These are phyloP conservation scores for Rutidosis leptorrhynchoides DNA, from an alignment of 129 eudicot genomes.

Conservation along the genomic window DNA sequence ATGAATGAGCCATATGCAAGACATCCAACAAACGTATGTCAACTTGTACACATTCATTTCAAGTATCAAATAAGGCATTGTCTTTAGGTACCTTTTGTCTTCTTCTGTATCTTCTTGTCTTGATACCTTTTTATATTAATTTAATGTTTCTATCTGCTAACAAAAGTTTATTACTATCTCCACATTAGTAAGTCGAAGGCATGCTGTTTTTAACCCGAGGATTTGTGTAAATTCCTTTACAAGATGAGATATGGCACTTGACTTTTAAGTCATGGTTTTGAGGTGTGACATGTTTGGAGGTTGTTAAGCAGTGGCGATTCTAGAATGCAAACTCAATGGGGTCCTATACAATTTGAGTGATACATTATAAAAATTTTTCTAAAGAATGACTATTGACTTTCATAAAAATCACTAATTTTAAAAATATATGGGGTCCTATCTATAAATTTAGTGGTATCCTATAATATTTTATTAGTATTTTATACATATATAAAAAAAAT, in stretches of 20 bases:
- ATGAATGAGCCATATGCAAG: slow-evolving; percentile 23
- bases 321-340: too few species aligned
- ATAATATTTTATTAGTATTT: too few species aligned
- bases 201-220: slow-evolving; percentile 20
- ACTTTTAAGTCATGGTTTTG: neutral
- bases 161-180: neutral
- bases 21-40: slow-evolving; percentile 20
- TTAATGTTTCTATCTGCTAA: neutral
- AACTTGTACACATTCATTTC: slow-evolving; percentile 31
- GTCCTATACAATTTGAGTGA: too few species aligned
- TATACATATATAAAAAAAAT: too few species aligned
- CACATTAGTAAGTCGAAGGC: slow-evolving; percentile 21
- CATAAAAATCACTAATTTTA: too few species aligned
- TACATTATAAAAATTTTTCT: too few species aligned
- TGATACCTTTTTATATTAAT: neutral
- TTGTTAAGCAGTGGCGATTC: too few species aligned
- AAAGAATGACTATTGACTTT: too few species aligned
- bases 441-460: too few species aligned
- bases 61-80: slow-evolving; percentile 16
- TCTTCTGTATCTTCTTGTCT: too few species aligned
- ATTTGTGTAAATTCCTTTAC: slow-evolving; percentile 26
- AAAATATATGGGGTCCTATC: too few species aligned
- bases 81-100: too few species aligned
- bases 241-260: slow-evolving; percentile 27
- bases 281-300: slow-evolving; percentile 16